These are phyloP conservation scores for Primulina huaijiensis DNA, from an alignment of 257 asterid species.

Conservation along the genomic window DNA sequence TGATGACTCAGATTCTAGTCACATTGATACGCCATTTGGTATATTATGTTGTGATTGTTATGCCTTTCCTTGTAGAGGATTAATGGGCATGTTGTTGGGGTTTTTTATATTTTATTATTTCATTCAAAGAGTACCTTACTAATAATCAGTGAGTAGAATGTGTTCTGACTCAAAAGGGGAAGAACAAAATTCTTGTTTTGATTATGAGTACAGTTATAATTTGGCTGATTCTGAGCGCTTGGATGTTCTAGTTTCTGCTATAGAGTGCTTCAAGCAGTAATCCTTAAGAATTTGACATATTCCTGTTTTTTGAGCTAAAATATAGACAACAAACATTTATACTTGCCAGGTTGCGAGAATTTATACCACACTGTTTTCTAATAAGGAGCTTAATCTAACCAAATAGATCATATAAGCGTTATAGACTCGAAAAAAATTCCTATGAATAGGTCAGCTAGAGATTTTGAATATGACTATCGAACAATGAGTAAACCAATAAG, in stretches of 20 bases:
- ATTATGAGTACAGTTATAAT: neutral
- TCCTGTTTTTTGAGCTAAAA: neutral
- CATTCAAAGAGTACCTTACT: neutral
- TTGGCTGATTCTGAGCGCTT: neutral
- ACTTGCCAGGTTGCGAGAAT: neutral
- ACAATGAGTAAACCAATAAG: neutral
- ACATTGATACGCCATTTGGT: conserved; percentile 13
- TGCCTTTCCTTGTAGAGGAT: conserved; percentile 7
- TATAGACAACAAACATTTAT: neutral
- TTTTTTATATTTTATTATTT: neutral
- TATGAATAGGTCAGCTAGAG: neutral
- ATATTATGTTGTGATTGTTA: conserved; percentile 4
- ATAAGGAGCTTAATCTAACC: neutral
- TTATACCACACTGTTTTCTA: neutral
- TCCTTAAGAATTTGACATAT: neutral
- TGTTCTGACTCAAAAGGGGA: neutral
- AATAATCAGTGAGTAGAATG: neutral
- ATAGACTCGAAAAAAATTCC: neutral
- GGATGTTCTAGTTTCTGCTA: neutral
- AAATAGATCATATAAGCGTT: neutral
- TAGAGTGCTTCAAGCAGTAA: neutral
- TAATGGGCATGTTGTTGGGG: conserved; percentile 11
- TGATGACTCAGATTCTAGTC: conserved; percentile 10
- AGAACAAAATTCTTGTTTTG: neutral
- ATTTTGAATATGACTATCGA: neutral